These are phyloP conservation scores for Rutstroemia sp. DNA, from an alignment of 2,329 filamentous ascomycete species.

Conservation along the genomic window DNA sequence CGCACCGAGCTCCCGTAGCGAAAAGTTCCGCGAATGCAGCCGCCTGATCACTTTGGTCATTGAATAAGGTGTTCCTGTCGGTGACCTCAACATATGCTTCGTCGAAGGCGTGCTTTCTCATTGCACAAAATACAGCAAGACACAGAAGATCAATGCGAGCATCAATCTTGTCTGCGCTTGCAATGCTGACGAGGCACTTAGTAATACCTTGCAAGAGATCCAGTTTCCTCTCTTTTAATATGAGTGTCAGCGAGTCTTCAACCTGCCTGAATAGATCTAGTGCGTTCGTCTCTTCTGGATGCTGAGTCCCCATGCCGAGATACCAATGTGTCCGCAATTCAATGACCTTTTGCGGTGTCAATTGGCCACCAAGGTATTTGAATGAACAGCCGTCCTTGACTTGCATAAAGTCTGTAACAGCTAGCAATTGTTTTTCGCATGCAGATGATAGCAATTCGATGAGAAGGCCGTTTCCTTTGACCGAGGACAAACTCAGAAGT, in stretches of 20 bases:
- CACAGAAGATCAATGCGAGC: conserved; percentile 46
- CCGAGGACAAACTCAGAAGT: neutral
- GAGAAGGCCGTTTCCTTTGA: neutral
- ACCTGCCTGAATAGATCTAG: conserved; percentile 34
- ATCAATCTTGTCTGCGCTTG: conserved; percentile 29
- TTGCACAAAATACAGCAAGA: conserved; percentile 49
- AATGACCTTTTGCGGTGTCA: conserved; percentile 31
- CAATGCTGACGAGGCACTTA: neutral
- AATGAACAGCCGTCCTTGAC: conserved; percentile 33
- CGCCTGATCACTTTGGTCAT: conserved; percentile 53
- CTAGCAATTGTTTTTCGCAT: conserved; percentile 8
- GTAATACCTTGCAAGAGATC: neutral
- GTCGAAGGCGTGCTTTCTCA: conserved; percentile 49
- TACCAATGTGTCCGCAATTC: conserved; percentile 37
- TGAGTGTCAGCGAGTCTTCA: conserved; percentile 18
- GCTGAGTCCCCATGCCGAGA: conserved; percentile 30
- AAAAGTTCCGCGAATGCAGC: conserved; percentile 57
- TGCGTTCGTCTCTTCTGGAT: conserved; percentile 30
- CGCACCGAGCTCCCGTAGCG: conserved; percentile 54
- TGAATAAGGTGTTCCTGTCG: conserved; percentile 53
- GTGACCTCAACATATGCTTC: conserved; percentile 58
- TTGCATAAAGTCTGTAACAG: conserved; percentile 26
- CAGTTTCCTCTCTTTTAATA: conserved; percentile 15
- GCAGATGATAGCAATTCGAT: neutral
- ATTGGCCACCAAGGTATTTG: conserved; percentile 34